A percentile compares a stretch with the other conserved stretches of the same genome.
These are phyloP conservation scores for Phytophthora fragariae DNA, from an alignment of 352 stramenopile species.

Conservation along the genomic window DNA sequence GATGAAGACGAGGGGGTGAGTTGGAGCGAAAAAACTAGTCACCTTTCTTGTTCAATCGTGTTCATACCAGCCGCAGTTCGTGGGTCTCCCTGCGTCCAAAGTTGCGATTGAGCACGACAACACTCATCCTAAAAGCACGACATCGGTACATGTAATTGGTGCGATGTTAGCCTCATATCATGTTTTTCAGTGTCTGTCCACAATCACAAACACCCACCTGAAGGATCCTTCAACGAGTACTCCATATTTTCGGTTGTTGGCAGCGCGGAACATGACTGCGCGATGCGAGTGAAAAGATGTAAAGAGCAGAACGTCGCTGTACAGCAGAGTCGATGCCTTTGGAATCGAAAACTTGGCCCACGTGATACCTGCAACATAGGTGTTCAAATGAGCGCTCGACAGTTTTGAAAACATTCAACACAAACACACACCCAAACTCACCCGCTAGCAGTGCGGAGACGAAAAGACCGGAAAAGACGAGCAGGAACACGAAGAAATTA, in stretches of 20 bases:
- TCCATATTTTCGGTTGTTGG: conserved; percentile 63
- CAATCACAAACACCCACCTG: conserved; percentile 31
- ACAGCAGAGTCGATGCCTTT: conserved; percentile 54
- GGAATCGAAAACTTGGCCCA: conserved; percentile 78
- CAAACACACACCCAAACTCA: conserved; percentile 11
- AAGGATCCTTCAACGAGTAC: conserved; percentile 67
- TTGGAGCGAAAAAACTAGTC: not conserved
- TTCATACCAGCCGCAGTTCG: conserved; percentile 51
- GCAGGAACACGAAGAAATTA: conserved; percentile 71
- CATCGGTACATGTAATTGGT: not conserved
- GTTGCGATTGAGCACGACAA: conserved; percentile 58
- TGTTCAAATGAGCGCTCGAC: not conserved
- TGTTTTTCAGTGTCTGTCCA: not conserved
- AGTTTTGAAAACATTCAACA: not conserved
- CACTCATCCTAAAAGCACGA: conserved; percentile 43
- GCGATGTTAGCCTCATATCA: not conserved
- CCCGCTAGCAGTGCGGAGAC: conserved; percentile 64
- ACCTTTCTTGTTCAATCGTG: not conserved
- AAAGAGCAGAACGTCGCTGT: conserved; percentile 58
- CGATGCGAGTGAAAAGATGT: conserved; percentile 60
- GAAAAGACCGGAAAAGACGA: conserved; percentile 50
- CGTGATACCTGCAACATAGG: conserved; percentile 41
- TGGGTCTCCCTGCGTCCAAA: conserved; percentile 57
- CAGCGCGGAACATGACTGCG: conserved; percentile 66
- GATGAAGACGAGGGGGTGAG: not conserved